Evolutionary conservation across 495 filamentous ascomycete genomes (phyloP).

Genomic region (Darksidea phi): DNA sequence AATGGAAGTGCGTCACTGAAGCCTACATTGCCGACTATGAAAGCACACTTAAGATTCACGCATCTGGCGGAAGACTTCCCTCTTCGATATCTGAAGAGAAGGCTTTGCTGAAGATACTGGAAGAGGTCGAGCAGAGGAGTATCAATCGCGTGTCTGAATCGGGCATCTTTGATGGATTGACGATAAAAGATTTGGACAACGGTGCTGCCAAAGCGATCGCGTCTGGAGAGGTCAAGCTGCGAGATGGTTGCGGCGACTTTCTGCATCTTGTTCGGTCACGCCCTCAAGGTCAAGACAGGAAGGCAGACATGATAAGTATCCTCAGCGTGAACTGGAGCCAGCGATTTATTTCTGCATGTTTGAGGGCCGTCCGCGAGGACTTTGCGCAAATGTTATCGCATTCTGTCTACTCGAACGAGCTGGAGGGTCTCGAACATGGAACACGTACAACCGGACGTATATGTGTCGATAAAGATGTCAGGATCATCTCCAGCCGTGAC

Average conservation of each 20-base stretch:
- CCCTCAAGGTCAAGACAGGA: slow-evolving; percentile 6
- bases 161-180: slow-evolving; percentile 20
- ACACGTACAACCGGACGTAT: slow-evolving; percentile 31
- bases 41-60: neutral
- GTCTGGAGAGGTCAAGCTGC: slow-evolving; percentile 28
- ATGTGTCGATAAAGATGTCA: neutral
- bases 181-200: neutral
- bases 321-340: slow-evolving; percentile 44
- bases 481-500: slow-evolving; percentile 38
- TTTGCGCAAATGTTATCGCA: slow-evolving; percentile 1
- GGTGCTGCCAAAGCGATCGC: slow-evolving; percentile 6
- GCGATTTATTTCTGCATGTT: slow-evolving; percentile 32
- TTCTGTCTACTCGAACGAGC: slow-evolving; percentile 37
- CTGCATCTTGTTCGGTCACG: neutral
- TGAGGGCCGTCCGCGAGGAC: neutral
- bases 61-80: neutral
- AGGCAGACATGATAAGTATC: slow-evolving; percentile 30
- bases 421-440: slow-evolving; percentile 31
- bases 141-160: slow-evolving; percentile 16
- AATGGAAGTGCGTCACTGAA: neutral
- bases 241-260: slow-evolving; percentile 35
- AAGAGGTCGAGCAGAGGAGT: slow-evolving; percentile 17
- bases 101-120: slow-evolving; percentile 6
- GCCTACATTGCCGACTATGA: slow-evolving; percentile 16
- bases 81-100: slow-evolving; percentile 3